Evolutionary conservation across 768 basidiomycete genomes (phyloP).

Genomic region (Lyophyllum semitale): DNA sequence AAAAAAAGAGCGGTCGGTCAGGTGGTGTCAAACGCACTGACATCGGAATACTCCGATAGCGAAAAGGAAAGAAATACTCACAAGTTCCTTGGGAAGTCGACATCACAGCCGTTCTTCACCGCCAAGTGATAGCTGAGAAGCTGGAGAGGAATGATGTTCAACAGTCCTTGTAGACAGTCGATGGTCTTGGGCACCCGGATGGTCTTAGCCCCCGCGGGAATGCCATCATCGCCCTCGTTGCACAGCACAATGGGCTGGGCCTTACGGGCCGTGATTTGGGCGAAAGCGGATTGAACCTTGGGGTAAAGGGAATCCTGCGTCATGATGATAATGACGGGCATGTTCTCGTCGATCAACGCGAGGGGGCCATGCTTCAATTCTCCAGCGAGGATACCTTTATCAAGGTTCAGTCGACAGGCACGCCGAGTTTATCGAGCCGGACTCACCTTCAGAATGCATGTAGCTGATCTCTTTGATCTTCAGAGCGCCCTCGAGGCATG

Average conservation of each 20-base stretch:
- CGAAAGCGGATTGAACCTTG: constrained; percentile 94
- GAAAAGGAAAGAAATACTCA: constrained; percentile 39
- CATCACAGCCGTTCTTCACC: constrained; percentile 93
- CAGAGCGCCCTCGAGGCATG: constrained; percentile 95
- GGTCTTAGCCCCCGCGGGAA: constrained; percentile 75
- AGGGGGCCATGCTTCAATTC: constrained; percentile 99
- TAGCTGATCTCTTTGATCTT: constrained; percentile 99
- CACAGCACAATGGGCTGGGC: constrained; percentile 95
- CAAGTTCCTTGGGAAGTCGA: constrained; percentile 98
- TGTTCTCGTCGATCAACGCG: constrained; percentile 96
- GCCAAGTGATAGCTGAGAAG: constrained; percentile 96
- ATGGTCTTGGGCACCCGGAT: constrained; percentile 95
- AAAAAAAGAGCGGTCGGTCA: constrained; percentile 13
- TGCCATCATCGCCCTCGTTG: constrained; percentile 86
- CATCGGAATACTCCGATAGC: background rate
- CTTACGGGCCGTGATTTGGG: constrained; percentile 97
- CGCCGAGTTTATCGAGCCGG: background rate
- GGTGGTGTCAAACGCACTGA: background rate
- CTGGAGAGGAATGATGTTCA: constrained; percentile 97
- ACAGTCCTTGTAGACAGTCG: constrained; percentile 90
- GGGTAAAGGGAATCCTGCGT: constrained; percentile 97
- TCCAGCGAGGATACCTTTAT: constrained; percentile 87
- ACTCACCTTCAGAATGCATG: constrained; percentile 75
- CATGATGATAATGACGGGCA: constrained; percentile 99
- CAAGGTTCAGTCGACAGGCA: constrained; percentile 8